phyloP scores from a whole-genome alignment of 2,329 filamentous ascomycete species.

The Paecilomyces sp. region DNA sequence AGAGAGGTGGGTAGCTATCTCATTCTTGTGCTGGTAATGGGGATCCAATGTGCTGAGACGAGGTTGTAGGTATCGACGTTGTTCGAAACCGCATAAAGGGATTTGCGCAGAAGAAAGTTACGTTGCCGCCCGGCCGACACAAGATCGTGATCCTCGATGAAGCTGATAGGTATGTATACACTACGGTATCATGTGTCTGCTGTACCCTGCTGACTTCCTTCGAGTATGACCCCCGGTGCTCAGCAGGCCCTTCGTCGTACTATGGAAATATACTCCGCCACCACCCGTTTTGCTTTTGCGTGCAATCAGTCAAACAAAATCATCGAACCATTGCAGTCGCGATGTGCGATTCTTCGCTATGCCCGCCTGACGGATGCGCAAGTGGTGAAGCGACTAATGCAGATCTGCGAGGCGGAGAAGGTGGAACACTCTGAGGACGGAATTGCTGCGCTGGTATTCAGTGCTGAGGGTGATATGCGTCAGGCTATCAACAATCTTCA shows the following conservation, averaged over 20 bases:
- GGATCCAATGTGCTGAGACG: neutral
- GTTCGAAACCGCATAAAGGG: slow-evolving; percentile 96
- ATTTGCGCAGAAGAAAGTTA: slow-evolving; percentile 98
- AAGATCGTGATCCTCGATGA: slow-evolving; percentile 98
- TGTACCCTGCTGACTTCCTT: neutral
- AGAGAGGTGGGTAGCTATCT: slow-evolving; percentile 55
- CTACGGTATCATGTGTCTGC: neutral
- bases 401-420: slow-evolving; percentile 87
- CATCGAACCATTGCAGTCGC: slow-evolving; percentile 95
- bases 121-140: slow-evolving; percentile 79
- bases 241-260: slow-evolving; percentile 91
- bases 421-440: slow-evolving; percentile 91
- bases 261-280: slow-evolving; percentile 98
- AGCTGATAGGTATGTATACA: slow-evolving; percentile 61
- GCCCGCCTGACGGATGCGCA: slow-evolving; percentile 86
- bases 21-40: neutral
- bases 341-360: slow-evolving; percentile 93
- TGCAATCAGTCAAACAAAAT: slow-evolving; percentile 99
- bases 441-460: slow-evolving; percentile 91
- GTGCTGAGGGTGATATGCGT: slow-evolving; percentile 95
- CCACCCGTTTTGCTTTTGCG: slow-evolving; percentile 93
- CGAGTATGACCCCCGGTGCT: slow-evolving; percentile 85
- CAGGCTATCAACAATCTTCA: slow-evolving; percentile 99
- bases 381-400: slow-evolving; percentile 80
- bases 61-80: slow-evolving; percentile 75